These are phyloP conservation scores for Mycotypha africana DNA, from an alignment of 371 early-diverging fungal genomes.

Conservation along the genomic window DNA sequence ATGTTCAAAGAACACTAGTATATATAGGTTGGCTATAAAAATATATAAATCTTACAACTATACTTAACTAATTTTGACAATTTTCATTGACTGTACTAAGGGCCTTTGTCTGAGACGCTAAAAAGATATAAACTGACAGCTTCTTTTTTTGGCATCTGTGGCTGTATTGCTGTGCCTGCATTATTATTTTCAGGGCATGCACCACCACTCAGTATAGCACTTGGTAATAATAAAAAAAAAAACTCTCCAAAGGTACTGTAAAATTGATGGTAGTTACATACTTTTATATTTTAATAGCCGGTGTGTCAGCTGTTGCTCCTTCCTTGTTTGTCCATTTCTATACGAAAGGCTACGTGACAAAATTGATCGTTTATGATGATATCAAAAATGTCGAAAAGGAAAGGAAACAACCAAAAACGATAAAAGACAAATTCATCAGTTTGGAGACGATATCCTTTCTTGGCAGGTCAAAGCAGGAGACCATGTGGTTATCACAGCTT, in stretches of 20 bases:
- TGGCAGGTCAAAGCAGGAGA: slow-evolving; percentile 25
- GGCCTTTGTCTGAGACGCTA: slow-evolving; percentile 40
- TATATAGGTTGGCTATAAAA: slow-evolving; percentile 27
- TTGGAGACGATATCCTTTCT: slow-evolving; percentile 32
- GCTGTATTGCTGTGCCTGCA: slow-evolving; percentile 37
- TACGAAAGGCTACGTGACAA: slow-evolving; percentile 31
- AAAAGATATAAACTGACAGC: slow-evolving; percentile 45
- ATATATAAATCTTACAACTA: not conserved
- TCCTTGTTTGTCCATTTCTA: slow-evolving; percentile 37
- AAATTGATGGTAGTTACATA: not conserved
- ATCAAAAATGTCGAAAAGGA: slow-evolving; percentile 34
- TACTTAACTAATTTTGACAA: not conserved
- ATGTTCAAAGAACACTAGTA: slow-evolving; percentile 34
- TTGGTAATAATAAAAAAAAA: slow-evolving; percentile 18
- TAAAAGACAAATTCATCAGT: slow-evolving; percentile 34
- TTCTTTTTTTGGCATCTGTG: slow-evolving; percentile 42
- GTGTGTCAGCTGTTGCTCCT: slow-evolving; percentile 35
- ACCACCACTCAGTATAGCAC: slow-evolving; percentile 22
- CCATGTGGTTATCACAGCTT: slow-evolving; percentile 31
- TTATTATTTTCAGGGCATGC: slow-evolving; percentile 35
- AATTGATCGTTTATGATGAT: slow-evolving; percentile 37
- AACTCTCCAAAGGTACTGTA: too few relatives aligned
- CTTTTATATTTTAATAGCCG: slow-evolving; percentile 19
- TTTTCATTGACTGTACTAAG: slow-evolving; percentile 7
- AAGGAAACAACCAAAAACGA: slow-evolving; percentile 28